Conservation (phyloP, 768 basidiomycete genomes). For the Tephrocybe sp. region DNA sequence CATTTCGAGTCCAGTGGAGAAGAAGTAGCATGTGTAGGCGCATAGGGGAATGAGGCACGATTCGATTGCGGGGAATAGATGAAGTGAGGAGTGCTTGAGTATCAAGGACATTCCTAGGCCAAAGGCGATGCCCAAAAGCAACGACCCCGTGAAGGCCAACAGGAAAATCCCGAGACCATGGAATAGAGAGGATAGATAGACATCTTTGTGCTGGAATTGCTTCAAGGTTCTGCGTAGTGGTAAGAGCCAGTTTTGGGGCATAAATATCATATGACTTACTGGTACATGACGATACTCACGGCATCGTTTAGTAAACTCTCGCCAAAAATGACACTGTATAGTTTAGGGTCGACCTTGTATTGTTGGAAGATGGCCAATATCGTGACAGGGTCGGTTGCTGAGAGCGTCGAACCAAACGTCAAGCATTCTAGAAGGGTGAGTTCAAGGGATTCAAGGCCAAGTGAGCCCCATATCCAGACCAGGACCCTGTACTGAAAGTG, state of each 20-base stretch:
- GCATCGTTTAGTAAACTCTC: slow-evolving; percentile 97
- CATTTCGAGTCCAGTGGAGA: slow-evolving; percentile 94
- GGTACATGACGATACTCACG: slow-evolving; percentile 99
- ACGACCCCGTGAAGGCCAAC: slow-evolving; percentile 90
- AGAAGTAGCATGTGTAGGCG: slow-evolving; percentile 97
- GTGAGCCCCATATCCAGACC: slow-evolving; percentile 91
- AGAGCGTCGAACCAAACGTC: slow-evolving; percentile 93
- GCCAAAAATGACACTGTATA: slow-evolving; percentile 96
- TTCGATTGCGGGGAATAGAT: slow-evolving; percentile 89
- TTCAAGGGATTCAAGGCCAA: slow-evolving; percentile 87
- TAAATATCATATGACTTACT: slow-evolving; percentile 61
- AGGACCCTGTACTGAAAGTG: slow-evolving; percentile 69
- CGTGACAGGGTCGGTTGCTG: slow-evolving; percentile 97
- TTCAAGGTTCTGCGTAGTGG: slow-evolving; percentile 67
- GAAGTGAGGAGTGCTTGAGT: slow-evolving; percentile 90
- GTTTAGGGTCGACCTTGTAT: slow-evolving; percentile 96
- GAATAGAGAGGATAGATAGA: slow-evolving; percentile 85
- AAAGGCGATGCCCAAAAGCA: slow-evolving; percentile 90
- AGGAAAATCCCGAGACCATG: slow-evolving; percentile 98
- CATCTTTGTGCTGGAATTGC: slow-evolving; percentile 86
- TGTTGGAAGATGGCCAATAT: slow-evolving; percentile 98
- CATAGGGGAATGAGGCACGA: slow-evolving; percentile 93
- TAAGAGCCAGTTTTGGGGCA: neutral
- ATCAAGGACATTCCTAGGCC: slow-evolving; percentile 89
- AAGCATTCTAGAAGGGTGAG: slow-evolving; percentile 89